Percentiles rank a stretch among this genome's conserved stretches.
Conservation (phyloP, 2,329 filamentous ascomycete species). For the Rhytidhysteron rufulum region DNA sequence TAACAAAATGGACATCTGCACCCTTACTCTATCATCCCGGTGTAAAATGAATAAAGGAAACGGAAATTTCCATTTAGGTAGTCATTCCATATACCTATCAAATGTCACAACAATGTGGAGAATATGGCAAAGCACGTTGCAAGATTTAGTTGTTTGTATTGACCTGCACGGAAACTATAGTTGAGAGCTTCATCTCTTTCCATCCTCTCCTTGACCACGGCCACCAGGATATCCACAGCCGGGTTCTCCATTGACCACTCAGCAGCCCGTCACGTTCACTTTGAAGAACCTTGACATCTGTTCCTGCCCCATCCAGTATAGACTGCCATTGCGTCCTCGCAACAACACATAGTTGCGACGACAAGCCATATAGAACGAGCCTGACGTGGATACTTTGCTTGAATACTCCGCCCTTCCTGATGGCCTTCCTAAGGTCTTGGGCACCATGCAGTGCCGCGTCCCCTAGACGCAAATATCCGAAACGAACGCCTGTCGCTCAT, state of each 20-base stretch:
- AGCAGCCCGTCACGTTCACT: background rate
- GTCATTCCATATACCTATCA: too few relatives aligned
- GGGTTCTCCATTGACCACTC: background rate
- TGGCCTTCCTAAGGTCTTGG: background rate
- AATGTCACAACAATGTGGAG: too few relatives aligned
- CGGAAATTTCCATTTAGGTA: too few relatives aligned
- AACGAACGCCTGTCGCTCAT: constrained; percentile 36
- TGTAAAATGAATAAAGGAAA: too few relatives aligned
- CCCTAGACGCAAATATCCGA: constrained; percentile 3
- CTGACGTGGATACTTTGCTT: background rate
- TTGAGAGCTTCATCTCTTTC: too few relatives aligned
- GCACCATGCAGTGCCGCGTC: background rate
- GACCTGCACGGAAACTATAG: too few relatives aligned
- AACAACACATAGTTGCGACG: background rate
- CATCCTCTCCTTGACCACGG: background rate
- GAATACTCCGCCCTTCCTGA: background rate
- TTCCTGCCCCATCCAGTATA: background rate
- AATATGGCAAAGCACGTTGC: too few relatives aligned
- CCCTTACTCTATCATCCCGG: too few relatives aligned
- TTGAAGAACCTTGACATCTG: background rate
- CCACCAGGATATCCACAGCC: background rate
- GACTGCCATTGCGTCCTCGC: background rate
- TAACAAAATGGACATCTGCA: too few relatives aligned
- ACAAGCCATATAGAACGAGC: background rate
- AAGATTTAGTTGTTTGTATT: too few relatives aligned